Base-by-base conservation (phyloP, 768 basidiomycete genomes). In the Neoboletus brunneissimus region DNA sequence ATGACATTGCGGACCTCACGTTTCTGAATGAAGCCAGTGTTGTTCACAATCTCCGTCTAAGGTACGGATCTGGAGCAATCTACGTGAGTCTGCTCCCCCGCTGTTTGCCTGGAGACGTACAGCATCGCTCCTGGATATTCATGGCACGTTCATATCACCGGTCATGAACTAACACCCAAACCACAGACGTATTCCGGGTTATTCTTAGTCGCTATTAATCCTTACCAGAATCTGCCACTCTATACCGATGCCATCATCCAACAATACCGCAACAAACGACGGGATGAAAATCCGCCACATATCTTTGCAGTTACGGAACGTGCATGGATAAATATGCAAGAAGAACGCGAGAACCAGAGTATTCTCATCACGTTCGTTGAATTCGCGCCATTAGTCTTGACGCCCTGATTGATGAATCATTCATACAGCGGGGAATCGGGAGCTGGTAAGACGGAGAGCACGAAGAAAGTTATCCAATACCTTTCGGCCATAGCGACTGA, bases 401-500 rank as follows among this genome's bases (percentile, higher is more conserved):
- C 50, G 18, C 53, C 34, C 38, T 59, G 34, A 56, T 60, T 65
- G 11, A 68, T 42, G 29, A 8, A 34, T 48, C n/a, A 43, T 45
- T 18, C 22, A 8, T 44, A 0, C 64, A 97, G 95, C 10, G 97
- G 97, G 42, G 97, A 99, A 79, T 98, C 97, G 9, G 97, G 97
- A 35, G 97, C 97, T 4, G 97, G 97, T 43, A 99, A 98, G 79
- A 99, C 97, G 2, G 97, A 98, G 70, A 98, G 96, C 75, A 91
- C 90, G 15, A 98, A 99, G 81, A 98, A 98, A 68, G 96, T 98
- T 66, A 99, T 99, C 53, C 97, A 98, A 71, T 99, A 98, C 74
- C 85, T 99, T 41, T 96, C 97, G 1, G 93, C 97, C 8, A 98
- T 98, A 63, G 97, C 97, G 2, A 85, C 91, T 12, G 91, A 94